phyloP scores from a whole-genome alignment of 2,329 filamentous ascomycete genomes.

The Colletotrichum chlorophyti region DNA sequence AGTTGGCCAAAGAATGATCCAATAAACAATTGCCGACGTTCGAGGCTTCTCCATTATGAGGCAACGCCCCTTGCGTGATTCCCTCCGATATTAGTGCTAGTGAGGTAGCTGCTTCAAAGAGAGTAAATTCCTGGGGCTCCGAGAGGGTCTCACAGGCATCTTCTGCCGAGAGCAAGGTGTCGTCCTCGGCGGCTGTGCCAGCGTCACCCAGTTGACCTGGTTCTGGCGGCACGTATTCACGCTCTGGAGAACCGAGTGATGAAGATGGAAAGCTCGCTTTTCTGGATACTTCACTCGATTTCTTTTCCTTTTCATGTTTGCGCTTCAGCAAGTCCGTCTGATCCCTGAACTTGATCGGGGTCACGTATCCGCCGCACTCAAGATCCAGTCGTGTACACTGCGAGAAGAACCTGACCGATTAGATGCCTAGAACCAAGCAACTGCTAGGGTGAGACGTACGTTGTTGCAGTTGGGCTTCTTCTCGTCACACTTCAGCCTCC shows the following conservation, averaged over 20 bases:
- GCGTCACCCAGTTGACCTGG: not conserved
- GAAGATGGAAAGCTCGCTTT: not conserved
- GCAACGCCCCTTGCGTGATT: too few relatives aligned
- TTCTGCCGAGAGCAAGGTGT: not conserved
- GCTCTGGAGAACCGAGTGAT: not conserved
- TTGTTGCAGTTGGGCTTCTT: slow-evolving; percentile 43
- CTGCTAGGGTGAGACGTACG: not conserved
- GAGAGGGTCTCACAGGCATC: not conserved
- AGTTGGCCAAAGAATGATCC: too few relatives aligned
- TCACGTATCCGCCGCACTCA: slow-evolving; percentile 10
- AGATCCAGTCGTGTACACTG: slow-evolving; percentile 5
- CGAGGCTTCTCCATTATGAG: too few relatives aligned
- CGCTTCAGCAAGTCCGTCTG: slow-evolving; percentile 9
- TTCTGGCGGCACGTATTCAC: not conserved
- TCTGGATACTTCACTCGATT: not conserved
- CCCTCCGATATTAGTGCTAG: slow-evolving; percentile 4
- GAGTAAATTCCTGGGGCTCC: not conserved
- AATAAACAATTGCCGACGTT: too few relatives aligned
- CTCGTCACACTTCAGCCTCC: slow-evolving; percentile 53
- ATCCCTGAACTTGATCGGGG: slow-evolving; percentile 14
- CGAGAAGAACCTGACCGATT: not conserved
- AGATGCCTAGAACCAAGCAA: not conserved
- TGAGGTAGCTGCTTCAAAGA: slow-evolving; percentile 6
- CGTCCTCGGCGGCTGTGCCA: not conserved
- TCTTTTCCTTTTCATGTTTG: not conserved